Conservation (phyloP, 208 protist species). For the Wallacemonas sp. region DNA sequence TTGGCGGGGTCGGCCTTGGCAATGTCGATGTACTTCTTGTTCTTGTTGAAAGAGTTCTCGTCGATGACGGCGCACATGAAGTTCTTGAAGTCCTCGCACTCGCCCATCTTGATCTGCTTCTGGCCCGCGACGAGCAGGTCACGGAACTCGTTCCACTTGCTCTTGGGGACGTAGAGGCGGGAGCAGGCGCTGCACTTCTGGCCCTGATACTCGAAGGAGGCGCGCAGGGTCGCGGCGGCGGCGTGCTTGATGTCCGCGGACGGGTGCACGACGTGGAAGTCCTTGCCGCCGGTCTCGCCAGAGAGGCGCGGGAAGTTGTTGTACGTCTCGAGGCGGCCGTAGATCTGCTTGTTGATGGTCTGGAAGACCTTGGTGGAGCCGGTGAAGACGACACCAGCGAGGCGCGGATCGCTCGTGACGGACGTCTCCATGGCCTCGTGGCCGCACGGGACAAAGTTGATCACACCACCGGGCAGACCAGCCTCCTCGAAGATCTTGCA, state of each 20-base stretch:
- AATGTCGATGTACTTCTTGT: constrained; percentile 93
- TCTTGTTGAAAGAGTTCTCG: constrained; percentile 92
- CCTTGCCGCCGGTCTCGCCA: constrained; percentile 97
- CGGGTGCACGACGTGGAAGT: constrained; percentile 96
- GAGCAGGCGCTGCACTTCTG: constrained; percentile 97
- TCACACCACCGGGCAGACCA: constrained; percentile 95
- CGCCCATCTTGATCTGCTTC: constrained; percentile 93
- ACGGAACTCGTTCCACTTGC: constrained; percentile 84
- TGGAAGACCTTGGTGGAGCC: constrained; percentile 94
- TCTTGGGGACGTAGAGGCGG: constrained; percentile 93
- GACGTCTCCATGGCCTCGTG: constrained; percentile 68
- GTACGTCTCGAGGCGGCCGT: constrained; percentile 89
- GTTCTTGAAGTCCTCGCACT: constrained; percentile 87
- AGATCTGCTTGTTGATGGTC: constrained; percentile 93
- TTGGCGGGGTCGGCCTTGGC: constrained; percentile 80
- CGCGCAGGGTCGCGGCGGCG: constrained; percentile 88
- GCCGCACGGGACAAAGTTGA: constrained; percentile 94
- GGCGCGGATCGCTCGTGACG: constrained; percentile 76
- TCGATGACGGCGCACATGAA: constrained; percentile 98
- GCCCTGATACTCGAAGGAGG: constrained; percentile 97
- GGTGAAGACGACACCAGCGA: constrained; percentile 96
- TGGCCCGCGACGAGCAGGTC: constrained; percentile 82
- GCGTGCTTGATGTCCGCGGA: constrained; percentile 85
- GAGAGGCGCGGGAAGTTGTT: constrained; percentile 95
- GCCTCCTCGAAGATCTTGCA: constrained; percentile 95